phyloP scores from a whole-genome alignment of 441 rosid species.

The Mallotus japonicus region DNA sequence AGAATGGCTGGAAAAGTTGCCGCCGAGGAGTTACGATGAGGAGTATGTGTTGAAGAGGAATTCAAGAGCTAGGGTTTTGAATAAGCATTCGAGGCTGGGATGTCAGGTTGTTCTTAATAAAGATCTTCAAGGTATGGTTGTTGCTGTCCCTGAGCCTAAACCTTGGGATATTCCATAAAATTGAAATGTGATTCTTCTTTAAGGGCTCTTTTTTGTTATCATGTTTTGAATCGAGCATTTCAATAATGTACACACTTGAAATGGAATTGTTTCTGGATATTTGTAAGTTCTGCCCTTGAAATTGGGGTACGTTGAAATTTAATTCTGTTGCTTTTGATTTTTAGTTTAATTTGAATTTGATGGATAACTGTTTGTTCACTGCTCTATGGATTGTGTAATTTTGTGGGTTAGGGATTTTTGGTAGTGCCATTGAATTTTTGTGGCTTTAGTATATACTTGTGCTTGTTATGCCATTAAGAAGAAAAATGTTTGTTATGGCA shows the following conservation, averaged over 20 bases:
- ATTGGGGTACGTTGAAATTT: too few species aligned
- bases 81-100: constrained; percentile 80
- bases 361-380: too few species aligned
- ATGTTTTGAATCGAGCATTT: neutral
- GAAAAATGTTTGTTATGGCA: too few species aligned
- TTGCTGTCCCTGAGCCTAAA: constrained; percentile 89
- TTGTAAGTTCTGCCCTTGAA: too few species aligned
- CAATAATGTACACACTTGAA: constrained; percentile 25
- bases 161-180: constrained; percentile 92
- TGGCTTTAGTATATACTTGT: too few species aligned
- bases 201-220: constrained; percentile 13
- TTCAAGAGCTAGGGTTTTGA: constrained; percentile 79
- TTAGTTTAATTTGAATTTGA: too few species aligned
- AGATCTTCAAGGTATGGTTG: constrained; percentile 93
- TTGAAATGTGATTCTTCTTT: neutral
- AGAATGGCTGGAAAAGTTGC: constrained; percentile 86
- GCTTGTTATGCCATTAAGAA: too few species aligned
- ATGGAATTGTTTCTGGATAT: neutral
- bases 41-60: constrained; percentile 76
- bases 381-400: too few species aligned
- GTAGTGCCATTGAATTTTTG: too few species aligned
- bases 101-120: constrained; percentile 79
- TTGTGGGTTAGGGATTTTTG: too few species aligned
- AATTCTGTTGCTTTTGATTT: too few species aligned
- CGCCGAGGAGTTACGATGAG: constrained; percentile 81